Conservation (phyloP, 2,329 filamentous ascomycete genomes). For the Colletotrichum destructivum region DNA sequence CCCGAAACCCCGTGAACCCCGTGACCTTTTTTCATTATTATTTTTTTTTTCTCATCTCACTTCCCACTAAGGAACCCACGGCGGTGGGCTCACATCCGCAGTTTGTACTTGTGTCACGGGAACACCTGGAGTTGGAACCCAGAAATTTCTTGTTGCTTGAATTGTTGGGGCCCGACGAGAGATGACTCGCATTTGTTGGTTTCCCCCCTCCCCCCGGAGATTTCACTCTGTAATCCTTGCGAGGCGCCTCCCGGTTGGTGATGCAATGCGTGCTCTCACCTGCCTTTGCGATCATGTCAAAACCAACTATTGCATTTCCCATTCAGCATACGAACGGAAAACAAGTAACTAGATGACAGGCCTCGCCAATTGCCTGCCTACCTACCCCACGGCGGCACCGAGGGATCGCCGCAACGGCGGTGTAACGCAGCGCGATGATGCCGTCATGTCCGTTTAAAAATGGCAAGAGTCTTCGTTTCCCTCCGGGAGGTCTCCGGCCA, state of each 20-base stretch:
- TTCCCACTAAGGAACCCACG: slow-evolving; percentile 1
- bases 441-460: background rate
- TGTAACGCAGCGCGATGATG: background rate
- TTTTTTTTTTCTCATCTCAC: too few relatives aligned
- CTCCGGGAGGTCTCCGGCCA: too few relatives aligned
- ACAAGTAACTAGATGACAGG: background rate
- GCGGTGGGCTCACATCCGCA: background rate
- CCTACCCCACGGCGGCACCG: background rate
- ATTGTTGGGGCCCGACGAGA: background rate
- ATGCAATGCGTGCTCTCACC: slow-evolving; percentile 18
- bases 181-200: slow-evolving; percentile 12
- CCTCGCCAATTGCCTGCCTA: background rate
- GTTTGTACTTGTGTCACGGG: slow-evolving; percentile 21
- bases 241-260: slow-evolving; percentile 8
- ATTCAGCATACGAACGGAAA: background rate
- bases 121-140: slow-evolving; percentile 7
- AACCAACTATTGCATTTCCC: background rate
- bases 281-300: background rate
- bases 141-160: background rate
- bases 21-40: slow-evolving; percentile 6
- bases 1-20: slow-evolving; percentile 35
- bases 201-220: slow-evolving; percentile 7
- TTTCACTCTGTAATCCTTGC: slow-evolving; percentile 6
- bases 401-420: background rate
- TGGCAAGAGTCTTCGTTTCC: background rate